Evolutionary conservation across 1,284 basidiomycete species (phyloP).

Genomic region (Ceratobasidium sp.): DNA sequence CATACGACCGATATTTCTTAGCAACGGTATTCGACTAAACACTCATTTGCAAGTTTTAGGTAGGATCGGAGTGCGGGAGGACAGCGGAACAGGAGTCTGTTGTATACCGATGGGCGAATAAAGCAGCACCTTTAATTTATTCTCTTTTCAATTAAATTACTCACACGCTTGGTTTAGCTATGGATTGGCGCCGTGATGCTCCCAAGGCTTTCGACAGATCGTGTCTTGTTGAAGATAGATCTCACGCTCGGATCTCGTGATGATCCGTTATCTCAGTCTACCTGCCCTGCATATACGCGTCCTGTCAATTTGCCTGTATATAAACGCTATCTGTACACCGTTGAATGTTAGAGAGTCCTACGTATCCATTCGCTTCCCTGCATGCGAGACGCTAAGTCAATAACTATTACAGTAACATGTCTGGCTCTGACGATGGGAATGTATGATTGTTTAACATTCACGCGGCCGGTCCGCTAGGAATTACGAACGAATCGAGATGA

Average conservation of each 20-base stretch:
- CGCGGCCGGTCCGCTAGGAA: slow-evolving; percentile 90
- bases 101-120: slow-evolving; percentile 99
- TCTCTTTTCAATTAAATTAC: slow-evolving; percentile 39
- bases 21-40: slow-evolving; percentile 95
- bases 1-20: slow-evolving; percentile 92
- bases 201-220: slow-evolving; percentile 93
- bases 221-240: no score
- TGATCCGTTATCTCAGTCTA: no score
- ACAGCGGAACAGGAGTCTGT: slow-evolving; percentile 82
- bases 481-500: slow-evolving; percentile 90
- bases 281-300: no score
- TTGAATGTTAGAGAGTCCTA: no score
- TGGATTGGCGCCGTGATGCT: slow-evolving; percentile 66
- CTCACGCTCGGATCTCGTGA: no score
- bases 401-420: no score
- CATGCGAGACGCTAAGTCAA: no score
- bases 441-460: slow-evolving; percentile 96
- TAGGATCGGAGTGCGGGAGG: slow-evolving; percentile 95
- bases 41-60: slow-evolving; percentile 93
- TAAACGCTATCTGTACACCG: no score
- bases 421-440: slow-evolving; percentile 97
- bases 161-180: slow-evolving; percentile 50
- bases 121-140: slow-evolving; percentile 68
- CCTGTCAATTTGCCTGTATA: no score
- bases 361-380: no score